Evolutionary conservation across 768 basidiomycete genomes (phyloP), one percentile per base, ranked within the genome.

Genomic region (Cyclocybe aegerita): DNA sequence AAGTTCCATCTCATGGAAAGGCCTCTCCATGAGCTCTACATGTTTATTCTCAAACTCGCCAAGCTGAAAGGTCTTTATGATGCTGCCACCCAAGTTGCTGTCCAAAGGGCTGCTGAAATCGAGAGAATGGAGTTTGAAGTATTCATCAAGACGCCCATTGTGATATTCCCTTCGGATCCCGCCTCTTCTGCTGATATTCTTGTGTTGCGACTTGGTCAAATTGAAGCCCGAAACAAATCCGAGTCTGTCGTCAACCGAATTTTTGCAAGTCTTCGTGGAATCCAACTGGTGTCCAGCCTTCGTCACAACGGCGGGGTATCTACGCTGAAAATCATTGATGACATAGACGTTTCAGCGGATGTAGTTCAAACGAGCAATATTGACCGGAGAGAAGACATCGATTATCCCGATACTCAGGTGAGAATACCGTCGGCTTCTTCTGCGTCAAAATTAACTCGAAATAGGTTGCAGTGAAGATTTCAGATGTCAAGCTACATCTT

Each of bases 61-160:
- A 86, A 84, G 55, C 83, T 99, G 59, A 98, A 98, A 71, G 89
- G 88, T 1, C 66, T 98, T 9, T 98, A 98, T 57, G 96, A 99
- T 68, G 84, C 94, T 14, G 94, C 96, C 9, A 90, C 92, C 2
- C 85, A 91, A 63, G 96, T 83, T 15, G 97, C 97, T 35, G 93
- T 91, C 17, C 92, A 98, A 65, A 78, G 81, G 42, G 97, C 94
- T 4, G 84, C 92, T n/a, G 91, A 90, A 66, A 89, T 95, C n/a
- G 86, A 90, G 58, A 82, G 85, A 45, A 94, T 98, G 90, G 83
- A 91, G 65, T 98, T 94, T 69, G 82, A 93, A 50, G 65, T 98
- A n/a, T 83, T 86, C 17, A 75, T 98, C 62, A 92, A 89, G 69
- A 88, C 94, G 0, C 97, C 97, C 0, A 98, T 99, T 57, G 66